A percentile compares a stretch with the other conserved stretches of the same genome.
Evolutionary conservation across 2,329 filamentous ascomycete genomes (phyloP).

Genomic region (Whalleya microplaca): DNA sequence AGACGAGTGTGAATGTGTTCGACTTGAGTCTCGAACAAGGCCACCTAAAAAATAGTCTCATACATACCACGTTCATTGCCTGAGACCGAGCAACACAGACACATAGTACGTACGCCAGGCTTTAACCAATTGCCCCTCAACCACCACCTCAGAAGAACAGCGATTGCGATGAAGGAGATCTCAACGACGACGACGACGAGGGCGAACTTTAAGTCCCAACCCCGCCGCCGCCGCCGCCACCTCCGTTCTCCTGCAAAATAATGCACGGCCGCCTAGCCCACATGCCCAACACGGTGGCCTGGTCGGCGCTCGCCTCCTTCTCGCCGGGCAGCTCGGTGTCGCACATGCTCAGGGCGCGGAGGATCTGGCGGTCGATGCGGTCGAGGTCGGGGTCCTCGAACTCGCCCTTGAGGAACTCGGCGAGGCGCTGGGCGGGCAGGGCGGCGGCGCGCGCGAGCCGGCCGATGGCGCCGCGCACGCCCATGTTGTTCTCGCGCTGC

Average conservation of each 20-base stretch:
- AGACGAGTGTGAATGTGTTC: too few relatives aligned
- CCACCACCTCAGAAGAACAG: not conserved
- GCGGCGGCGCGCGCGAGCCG: slow-evolving; percentile 32
- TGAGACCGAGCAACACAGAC: too few relatives aligned
- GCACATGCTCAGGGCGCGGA: slow-evolving; percentile 34
- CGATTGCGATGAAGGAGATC: too few relatives aligned
- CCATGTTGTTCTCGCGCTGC: slow-evolving; percentile 37
- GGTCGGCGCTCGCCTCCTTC: slow-evolving; percentile 16
- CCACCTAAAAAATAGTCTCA: too few relatives aligned
- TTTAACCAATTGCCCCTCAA: too few relatives aligned
- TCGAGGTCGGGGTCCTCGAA: slow-evolving; percentile 31
- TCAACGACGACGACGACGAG: too few relatives aligned
- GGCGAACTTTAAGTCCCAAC: not conserved
- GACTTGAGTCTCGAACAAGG: too few relatives aligned
- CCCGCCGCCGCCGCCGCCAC: slow-evolving; percentile 4
- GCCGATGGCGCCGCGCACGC: slow-evolving; percentile 31
- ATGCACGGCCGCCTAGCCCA: slow-evolving; percentile 32
- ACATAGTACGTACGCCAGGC: too few relatives aligned
- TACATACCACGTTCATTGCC: too few relatives aligned
- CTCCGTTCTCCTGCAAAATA: slow-evolving; percentile 9
- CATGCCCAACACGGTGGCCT: slow-evolving; percentile 29
- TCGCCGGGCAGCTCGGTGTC: slow-evolving; percentile 28
- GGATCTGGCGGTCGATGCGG: slow-evolving; percentile 34
- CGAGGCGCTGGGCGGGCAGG: slow-evolving; percentile 32
- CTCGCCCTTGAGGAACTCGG: slow-evolving; percentile 32